Conservation (phyloP, 2,329 filamentous ascomycete genomes). For the Paraconiothyrium brasiliense region DNA sequence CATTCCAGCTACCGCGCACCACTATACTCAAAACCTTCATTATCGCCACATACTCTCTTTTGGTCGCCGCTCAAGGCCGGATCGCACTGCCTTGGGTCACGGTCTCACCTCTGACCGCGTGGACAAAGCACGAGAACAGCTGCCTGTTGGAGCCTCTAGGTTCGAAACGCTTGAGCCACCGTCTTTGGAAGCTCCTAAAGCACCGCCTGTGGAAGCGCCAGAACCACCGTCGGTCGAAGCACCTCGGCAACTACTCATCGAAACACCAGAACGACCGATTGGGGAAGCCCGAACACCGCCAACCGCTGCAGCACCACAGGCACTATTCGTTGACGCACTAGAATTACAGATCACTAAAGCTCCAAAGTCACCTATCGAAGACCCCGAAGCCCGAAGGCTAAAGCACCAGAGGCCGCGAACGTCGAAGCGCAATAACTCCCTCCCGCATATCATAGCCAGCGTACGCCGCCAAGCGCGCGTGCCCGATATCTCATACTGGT, state of each 20-base stretch:
- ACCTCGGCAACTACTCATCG: too few relatives aligned
- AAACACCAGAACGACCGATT: background rate
- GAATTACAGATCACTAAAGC: background rate
- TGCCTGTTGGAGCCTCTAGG: background rate
- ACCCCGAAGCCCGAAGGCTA: background rate
- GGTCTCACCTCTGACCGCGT: slow-evolving; percentile 31
- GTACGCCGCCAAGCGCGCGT: slow-evolving; percentile 15
- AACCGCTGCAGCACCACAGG: background rate
- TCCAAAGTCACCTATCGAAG: background rate
- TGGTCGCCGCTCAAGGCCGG: background rate
- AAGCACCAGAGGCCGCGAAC: background rate
- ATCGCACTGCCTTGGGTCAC: slow-evolving; percentile 5
- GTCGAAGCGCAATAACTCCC: background rate
- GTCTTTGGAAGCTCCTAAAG: too few relatives aligned
- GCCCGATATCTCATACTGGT: background rate
- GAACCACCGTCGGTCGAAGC: too few relatives aligned
- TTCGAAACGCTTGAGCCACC: too few relatives aligned
- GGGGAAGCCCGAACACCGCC: background rate
- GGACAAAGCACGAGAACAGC: slow-evolving; percentile 37
- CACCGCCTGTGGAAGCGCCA: background rate
- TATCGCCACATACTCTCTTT: background rate
- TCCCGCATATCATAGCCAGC: slow-evolving; percentile 7
- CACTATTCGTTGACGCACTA: background rate
- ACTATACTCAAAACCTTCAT: background rate
- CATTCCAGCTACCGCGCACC: background rate